Evolutionary conservation across 1,139 yeast genomes (phyloP), one percentile per base, ranked within the genome.

Genomic region (Diutina sp.): DNA sequence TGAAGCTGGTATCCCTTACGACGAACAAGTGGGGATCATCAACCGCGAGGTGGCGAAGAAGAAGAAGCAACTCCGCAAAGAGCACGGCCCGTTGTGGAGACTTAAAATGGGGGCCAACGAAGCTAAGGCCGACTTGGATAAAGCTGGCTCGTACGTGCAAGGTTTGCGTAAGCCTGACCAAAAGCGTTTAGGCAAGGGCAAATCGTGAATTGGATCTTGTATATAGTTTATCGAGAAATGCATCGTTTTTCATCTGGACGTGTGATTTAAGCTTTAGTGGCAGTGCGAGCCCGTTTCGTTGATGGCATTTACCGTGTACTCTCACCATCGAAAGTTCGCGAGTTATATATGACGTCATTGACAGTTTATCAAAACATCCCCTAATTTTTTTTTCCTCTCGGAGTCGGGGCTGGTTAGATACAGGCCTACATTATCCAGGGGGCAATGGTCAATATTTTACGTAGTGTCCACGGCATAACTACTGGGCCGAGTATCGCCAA

Each of bases 1-100:
- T 3, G 93, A 87, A 67, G 83, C 82, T 54, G 93, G 93, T 0
- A 74, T 85, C 58, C 83, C 87, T 3, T 84, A 85, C 63, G 91
- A 87, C 63, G 77, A 73, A 60, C 78, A 76, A 61, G 66, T 75
- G 58, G 79, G 78, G 8, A 71, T 74, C 11, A 65, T 76, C 55
- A 71, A 72, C 61, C 63, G 71, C 48, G 76, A 73, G 60, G 69
- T 76, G 57, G 67, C 72, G 61, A 70, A 70, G 65, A 72, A 74
- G 68, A 72, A 71, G 62, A 62, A 73, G 61, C 67, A 72, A 60
- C 67, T 76, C 61, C 65, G 73, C 55, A 66, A 68, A 21, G 66
- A 76, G 58, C 73, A 75, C 59, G 80, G 80, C 0, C 55, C 69
- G 21, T 73, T 76, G 57, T 76, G 73, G 66, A 68, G 69, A 60